Conservation (phyloP, 2,329 filamentous ascomycete genomes). For the Sclerotiophoma versabilis region DNA sequence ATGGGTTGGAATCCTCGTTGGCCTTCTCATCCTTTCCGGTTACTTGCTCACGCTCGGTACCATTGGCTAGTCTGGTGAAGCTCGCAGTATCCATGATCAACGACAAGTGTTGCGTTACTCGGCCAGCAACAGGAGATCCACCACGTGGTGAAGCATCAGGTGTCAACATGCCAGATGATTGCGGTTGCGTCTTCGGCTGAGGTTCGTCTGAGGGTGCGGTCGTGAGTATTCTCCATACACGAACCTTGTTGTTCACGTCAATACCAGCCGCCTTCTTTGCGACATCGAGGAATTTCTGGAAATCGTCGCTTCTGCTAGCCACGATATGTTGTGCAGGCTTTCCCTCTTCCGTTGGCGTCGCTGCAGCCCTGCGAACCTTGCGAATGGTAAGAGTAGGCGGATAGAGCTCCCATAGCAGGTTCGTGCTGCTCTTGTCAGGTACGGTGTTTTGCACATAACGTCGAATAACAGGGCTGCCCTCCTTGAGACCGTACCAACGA, state of each 20-base stretch:
- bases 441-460: constrained; percentile 81
- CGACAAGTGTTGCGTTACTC: constrained; percentile 49
- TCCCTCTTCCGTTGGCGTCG: constrained; percentile 66
- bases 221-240: constrained; percentile 72
- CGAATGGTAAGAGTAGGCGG: constrained; percentile 86
- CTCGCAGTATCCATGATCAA: constrained; percentile 68
- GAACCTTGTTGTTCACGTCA: constrained; percentile 74
- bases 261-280: constrained; percentile 75
- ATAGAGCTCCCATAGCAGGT: constrained; percentile 82
- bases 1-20: constrained; percentile 80
- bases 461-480: constrained; percentile 73
- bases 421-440: constrained; percentile 61
- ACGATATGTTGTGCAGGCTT: constrained; percentile 71
- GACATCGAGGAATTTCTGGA: constrained; percentile 76
- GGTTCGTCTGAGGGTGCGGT: constrained; percentile 49
- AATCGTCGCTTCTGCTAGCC: constrained; percentile 73
- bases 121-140: constrained; percentile 47
- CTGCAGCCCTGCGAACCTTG: constrained; percentile 71
- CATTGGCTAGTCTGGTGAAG: constrained; percentile 68
- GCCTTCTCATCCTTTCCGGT: constrained; percentile 72
- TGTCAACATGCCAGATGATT: constrained; percentile 51
- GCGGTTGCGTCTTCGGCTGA: constrained; percentile 29
- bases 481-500: constrained; percentile 80
- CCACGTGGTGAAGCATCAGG: constrained; percentile 55
- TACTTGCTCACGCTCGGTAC: constrained; percentile 70